These are phyloP conservation scores for Tetrastigma voinierianum DNA, from an alignment of 164 flowering plant species.

Conservation along the genomic window DNA sequence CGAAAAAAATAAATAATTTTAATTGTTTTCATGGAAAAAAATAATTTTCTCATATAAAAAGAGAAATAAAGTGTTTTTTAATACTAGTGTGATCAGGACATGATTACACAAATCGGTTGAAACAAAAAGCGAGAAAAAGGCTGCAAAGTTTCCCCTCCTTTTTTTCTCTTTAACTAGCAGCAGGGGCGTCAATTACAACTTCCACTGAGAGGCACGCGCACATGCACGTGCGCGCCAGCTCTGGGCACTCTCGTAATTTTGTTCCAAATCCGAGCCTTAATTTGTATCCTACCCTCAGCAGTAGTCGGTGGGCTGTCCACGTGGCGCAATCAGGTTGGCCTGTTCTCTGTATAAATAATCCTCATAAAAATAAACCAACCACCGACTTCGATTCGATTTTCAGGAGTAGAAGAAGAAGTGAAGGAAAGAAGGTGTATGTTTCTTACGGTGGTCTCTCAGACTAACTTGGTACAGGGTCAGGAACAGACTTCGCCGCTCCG, in stretches of 20 bases:
- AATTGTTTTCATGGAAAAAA: too few relatives aligned
- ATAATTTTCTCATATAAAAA: too few relatives aligned
- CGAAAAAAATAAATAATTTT: too few relatives aligned
- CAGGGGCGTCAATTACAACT: too few relatives aligned
- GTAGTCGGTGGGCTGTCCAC: constrained; percentile 1
- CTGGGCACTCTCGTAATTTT: constrained; percentile 5
- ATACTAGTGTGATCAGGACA: too few relatives aligned
- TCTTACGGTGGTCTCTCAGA: constrained; percentile 51
- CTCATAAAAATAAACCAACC: not conserved
- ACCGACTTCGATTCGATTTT: not conserved
- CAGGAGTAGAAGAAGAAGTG: not conserved
- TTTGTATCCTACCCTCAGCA: not conserved
- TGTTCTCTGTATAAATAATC: constrained; percentile 19
- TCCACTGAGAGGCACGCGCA: constrained; percentile 5
- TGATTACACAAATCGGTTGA: too few relatives aligned
- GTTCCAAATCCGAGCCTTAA: not conserved
- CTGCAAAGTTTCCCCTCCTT: too few relatives aligned
- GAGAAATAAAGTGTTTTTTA: too few relatives aligned
- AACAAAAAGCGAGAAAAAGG: too few relatives aligned
- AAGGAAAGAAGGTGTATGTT: constrained; percentile 15
- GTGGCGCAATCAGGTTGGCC: constrained; percentile 18
- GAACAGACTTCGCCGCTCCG: constrained; percentile 31
- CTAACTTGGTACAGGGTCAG: constrained; percentile 99
- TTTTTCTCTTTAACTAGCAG: not conserved
- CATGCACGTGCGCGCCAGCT: constrained; percentile 7